Conservation (phyloP, 2,329 filamentous ascomycete species). For the Elsinoe perseae region DNA sequence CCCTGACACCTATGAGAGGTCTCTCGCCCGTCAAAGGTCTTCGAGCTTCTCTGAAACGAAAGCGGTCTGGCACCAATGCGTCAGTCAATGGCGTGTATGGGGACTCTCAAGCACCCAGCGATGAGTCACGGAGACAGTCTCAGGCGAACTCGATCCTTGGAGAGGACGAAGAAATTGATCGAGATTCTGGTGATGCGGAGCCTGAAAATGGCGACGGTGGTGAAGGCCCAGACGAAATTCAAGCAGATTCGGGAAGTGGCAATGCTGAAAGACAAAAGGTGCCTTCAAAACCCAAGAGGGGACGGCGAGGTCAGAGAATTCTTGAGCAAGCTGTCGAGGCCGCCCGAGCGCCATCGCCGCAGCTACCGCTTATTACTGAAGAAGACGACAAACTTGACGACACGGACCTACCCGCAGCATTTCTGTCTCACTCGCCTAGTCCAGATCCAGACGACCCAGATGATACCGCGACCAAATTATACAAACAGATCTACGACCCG, state of each 20-base stretch:
- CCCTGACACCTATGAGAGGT: not conserved
- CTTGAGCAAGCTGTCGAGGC: constrained; percentile 7
- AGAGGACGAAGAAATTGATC: constrained; percentile 1
- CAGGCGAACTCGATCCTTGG: not conserved
- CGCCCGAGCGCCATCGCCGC: constrained; percentile 27
- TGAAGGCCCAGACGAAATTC: not conserved
- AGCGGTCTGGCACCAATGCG: constrained; percentile 4
- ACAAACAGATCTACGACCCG: constrained; percentile 35
- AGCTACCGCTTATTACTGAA: constrained; percentile 25
- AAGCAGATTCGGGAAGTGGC: not conserved
- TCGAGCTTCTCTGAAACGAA: constrained; percentile 2
- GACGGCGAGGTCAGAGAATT: constrained; percentile 6
- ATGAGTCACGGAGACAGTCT: not conserved
- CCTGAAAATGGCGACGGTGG: not conserved
- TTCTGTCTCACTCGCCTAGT: constrained; percentile 17
- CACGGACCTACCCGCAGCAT: constrained; percentile 22
- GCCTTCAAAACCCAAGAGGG: not conserved
- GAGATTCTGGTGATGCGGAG: not conserved
- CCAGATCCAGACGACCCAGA: constrained; percentile 22
- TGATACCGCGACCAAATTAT: constrained; percentile 35
- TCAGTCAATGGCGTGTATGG: constrained; percentile 7
- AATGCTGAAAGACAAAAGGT: not conserved
- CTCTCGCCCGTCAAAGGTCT: not conserved
- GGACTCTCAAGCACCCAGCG: not conserved
- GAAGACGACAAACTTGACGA: constrained; percentile 29